Evolutionary conservation across 2,329 filamentous ascomycete genomes (phyloP), one percentile per base, ranked within the genome.

Genomic region (Fusarium sp.): DNA sequence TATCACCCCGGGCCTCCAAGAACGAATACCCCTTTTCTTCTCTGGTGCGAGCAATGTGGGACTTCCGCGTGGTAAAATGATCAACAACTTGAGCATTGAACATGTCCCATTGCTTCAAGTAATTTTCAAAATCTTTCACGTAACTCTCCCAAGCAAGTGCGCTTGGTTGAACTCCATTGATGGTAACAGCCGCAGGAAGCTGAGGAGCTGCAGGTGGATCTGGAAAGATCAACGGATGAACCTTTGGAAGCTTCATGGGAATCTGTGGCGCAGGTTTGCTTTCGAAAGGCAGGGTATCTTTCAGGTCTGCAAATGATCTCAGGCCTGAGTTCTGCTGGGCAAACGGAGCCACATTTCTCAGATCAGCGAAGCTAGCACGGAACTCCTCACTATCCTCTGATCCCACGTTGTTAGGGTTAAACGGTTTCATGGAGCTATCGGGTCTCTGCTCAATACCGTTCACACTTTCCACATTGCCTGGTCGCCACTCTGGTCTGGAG

Each of bases 301-400:
- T 83, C 49, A 90, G 73, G 48, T 88, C 87, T 12, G 78, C 77
- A 43, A 89, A 82, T 0, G 86, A 88, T 28, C 79, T 79, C 3
- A 89, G 78, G 0, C 86, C 86, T 0, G 76, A 75, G 9, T 77
- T 75, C n/a, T 80, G 77, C 23, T 83, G 80, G 1, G 80, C 76
- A 28, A 88, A 84, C 0, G 86, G 86, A 28, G 86, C 84, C 8
- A 87, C 83, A 21, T 88, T 87, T 65, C 81, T 82, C 26, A 89
- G 76, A 32, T 88, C 86, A 7, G 81, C 77, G 60, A 89, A 80
- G n/a, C 77, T 85, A 7, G 83, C 79, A n/a, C 79, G 76, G 61
- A 87, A 86, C 61, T 86, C 83, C 17, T 86, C 84, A 19, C 77
- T 84, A 64, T 88, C 85, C 67, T 88, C 85, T 2, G 85, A 87